Evolutionary conservation across 148 eudicot species (phyloP).

Genomic region (Rhododendron vialii): DNA sequence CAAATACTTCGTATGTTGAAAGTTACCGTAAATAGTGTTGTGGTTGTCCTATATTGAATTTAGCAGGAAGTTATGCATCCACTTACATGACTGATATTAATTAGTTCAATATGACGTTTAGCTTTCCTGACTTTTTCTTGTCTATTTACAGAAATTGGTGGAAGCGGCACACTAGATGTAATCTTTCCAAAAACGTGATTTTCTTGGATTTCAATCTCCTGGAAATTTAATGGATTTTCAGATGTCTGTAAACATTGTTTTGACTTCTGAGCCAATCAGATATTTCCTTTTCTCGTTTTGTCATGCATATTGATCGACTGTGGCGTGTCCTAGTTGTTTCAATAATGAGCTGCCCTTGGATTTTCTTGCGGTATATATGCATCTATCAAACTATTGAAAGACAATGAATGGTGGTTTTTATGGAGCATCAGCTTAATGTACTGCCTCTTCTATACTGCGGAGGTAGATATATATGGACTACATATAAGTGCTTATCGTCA

Average conservation of each 20-base stretch:
- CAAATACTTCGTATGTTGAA: not conserved
- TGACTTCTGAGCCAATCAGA: not conserved
- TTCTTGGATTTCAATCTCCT: slow-evolving; percentile 11
- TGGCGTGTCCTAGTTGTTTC: not conserved
- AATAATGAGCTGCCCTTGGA: not conserved
- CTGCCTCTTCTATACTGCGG: not conserved
- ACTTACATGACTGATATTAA: not conserved
- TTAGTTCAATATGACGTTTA: not conserved
- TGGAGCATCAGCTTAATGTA: not conserved
- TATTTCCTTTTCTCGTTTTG: not conserved
- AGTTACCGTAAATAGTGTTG: not conserved
- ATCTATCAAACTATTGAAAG: not conserved
- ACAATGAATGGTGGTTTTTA: not conserved
- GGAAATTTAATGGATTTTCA: slow-evolving; percentile 4
- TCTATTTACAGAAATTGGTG: slow-evolving; percentile 23
- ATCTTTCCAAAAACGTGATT: slow-evolving; percentile 6
- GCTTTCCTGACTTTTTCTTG: not conserved
- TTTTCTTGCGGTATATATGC: not conserved
- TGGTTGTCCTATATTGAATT: not conserved
- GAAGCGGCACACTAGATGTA: slow-evolving; percentile 44
- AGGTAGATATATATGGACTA: not conserved
- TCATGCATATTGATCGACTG: not conserved
- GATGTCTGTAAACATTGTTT: not conserved
- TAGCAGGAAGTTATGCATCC: not conserved
- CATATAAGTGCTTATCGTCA: not conserved